phyloP scores from a whole-genome alignment of 2,329 filamentous ascomycete genomes.

The Fusarium albidum region DNA sequence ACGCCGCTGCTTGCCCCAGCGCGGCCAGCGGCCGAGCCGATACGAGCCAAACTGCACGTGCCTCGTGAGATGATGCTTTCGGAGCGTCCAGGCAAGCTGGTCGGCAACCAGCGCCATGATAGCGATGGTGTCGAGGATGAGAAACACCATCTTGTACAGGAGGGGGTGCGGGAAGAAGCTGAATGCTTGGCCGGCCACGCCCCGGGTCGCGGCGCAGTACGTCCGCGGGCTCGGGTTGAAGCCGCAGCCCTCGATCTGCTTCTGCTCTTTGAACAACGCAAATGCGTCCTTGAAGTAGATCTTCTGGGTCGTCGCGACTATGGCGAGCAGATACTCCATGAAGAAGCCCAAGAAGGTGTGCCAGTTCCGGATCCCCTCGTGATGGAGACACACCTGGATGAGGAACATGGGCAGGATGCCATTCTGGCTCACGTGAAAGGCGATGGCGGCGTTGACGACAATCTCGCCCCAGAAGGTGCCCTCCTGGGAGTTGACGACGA shows the following conservation, averaged over 20 bases:
- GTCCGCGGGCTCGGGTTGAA: conserved; percentile 49
- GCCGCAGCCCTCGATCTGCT: conserved; percentile 44
- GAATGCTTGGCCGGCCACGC: conserved; percentile 45
- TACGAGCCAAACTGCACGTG: conserved; percentile 44
- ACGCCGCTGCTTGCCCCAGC: conserved; percentile 38
- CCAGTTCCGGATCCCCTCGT: conserved; percentile 51
- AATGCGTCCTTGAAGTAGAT: conserved; percentile 47
- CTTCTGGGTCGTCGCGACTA: conserved; percentile 48
- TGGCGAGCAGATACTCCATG: conserved; percentile 48
- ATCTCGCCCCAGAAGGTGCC: conserved; percentile 52
- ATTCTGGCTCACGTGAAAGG: conserved; percentile 49
- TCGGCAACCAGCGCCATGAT: conserved; percentile 46
- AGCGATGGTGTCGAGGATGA: conserved; percentile 47
- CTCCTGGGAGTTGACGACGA: conserved; percentile 51
- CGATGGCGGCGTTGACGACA: conserved; percentile 48
- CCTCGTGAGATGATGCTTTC: conserved; percentile 45
- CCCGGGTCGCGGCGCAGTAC: conserved; percentile 48
- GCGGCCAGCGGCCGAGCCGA: conserved; percentile 44
- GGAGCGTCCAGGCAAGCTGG: conserved; percentile 48
- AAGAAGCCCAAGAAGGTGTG: conserved; percentile 51
- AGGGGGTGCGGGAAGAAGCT: conserved; percentile 50
- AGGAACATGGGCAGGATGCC: conserved; percentile 50
- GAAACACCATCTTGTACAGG: conserved; percentile 49
- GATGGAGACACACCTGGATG: conserved; percentile 48
- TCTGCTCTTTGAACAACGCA: conserved; percentile 45